A percentile compares a stretch with the other conserved stretches of the same genome.
These are phyloP conservation scores for Casaregolazyma suthepensis DNA, from an alignment of 1,139 yeast species.

Conservation along the genomic window DNA sequence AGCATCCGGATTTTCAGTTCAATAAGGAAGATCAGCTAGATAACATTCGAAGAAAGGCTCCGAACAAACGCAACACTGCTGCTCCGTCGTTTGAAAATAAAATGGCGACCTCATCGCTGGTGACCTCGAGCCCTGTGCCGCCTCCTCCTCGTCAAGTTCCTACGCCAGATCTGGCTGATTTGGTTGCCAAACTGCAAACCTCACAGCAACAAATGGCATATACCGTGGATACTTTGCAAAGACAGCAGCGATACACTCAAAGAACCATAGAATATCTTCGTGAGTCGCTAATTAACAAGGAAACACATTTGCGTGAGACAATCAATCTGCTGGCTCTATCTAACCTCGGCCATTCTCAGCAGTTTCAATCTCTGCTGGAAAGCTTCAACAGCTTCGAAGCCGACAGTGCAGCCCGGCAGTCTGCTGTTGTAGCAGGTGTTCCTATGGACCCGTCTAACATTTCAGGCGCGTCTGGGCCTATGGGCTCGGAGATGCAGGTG, in stretches of 20 bases:
- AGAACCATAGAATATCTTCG: constrained; percentile 5
- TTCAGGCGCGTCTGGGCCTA: neutral
- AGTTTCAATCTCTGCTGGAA: constrained; percentile 7
- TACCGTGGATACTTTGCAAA: constrained; percentile 1
- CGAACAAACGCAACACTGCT: constrained; percentile 39
- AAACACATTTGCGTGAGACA: constrained; percentile 5
- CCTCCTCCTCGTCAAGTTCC: neutral
- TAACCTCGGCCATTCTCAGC: constrained; percentile 8
- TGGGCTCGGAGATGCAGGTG: neutral
- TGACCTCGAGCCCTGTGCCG: neutral
- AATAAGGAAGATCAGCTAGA: constrained; percentile 68
- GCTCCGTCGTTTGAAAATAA: neutral
- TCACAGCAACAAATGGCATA: constrained; percentile 5
- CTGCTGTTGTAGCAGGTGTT: neutral
- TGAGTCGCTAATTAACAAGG: constrained; percentile 1
- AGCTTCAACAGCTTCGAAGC: constrained; percentile 4
- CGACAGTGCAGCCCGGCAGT: constrained; percentile 2
- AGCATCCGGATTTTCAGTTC: constrained; percentile 78
- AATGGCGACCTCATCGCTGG: neutral
- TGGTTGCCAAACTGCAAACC: constrained; percentile 5
- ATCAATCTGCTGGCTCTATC: constrained; percentile 3
- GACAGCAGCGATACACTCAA: constrained; percentile 1
- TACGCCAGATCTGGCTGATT: constrained; percentile 3
- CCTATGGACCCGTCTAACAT: neutral
- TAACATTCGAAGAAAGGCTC: constrained; percentile 74